Percentiles rank a stretch among this genome's conserved stretches.
Conservation (phyloP, 257 asterid species). For the Ilex asprella region DNA sequence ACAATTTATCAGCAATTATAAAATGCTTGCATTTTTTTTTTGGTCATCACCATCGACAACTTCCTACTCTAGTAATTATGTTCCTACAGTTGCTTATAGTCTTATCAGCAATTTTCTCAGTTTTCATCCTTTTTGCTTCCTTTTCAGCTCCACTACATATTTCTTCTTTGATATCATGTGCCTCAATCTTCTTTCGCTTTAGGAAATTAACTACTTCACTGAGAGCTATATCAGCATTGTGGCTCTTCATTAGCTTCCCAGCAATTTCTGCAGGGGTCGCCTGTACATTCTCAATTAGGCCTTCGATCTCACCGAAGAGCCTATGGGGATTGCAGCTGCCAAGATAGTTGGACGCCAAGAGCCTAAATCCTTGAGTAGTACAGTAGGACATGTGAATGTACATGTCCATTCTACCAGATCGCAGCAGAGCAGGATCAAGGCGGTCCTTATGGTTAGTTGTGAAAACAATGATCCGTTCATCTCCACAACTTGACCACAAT, state of each 20-base stretch:
- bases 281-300: conserved; percentile 34
- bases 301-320: conserved; percentile 31
- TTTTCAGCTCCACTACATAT: background rate
- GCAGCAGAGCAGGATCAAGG: conserved; percentile 68
- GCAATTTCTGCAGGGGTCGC: conserved; percentile 70
- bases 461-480: conserved; percentile 64
- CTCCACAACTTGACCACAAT: conserved; percentile 77
- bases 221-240: conserved; percentile 46
- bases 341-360: conserved; percentile 49
- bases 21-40: too few species aligned
- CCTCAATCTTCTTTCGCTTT: conserved; percentile 25
- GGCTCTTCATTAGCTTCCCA: conserved; percentile 73
- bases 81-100: background rate
- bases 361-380: conserved; percentile 49
- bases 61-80: too few species aligned
- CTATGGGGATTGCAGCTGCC: conserved; percentile 29
- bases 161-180: conserved; percentile 2
- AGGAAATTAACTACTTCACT: conserved; percentile 52
- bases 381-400: conserved; percentile 74
- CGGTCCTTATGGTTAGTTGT: conserved; percentile 76
- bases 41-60: too few species aligned
- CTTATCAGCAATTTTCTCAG: background rate
- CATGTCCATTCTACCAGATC: conserved; percentile 87
- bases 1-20: too few species aligned
- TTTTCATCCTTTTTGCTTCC: conserved; percentile 4